A percentile compares a stretch with the other conserved stretches of the same genome.
phyloP scores from a whole-genome alignment of 2,329 filamentous ascomycete species.

The Fusarium duplospermum region DNA sequence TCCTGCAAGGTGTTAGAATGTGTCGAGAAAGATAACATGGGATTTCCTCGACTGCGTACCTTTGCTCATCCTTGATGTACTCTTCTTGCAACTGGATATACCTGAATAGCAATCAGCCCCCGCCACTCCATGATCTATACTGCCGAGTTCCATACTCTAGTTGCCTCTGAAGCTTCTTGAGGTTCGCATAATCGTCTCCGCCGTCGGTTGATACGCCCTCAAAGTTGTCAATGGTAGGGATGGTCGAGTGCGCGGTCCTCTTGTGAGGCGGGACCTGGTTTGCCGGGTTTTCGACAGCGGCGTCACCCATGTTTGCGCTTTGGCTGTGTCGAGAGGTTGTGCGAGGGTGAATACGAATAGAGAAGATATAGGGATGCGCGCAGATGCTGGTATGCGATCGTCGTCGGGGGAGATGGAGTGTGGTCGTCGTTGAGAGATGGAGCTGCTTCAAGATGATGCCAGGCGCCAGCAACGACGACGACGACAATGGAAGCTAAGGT shows the following conservation, averaged over 20 bases:
- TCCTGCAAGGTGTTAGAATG: constrained; percentile 64
- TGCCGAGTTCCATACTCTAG: constrained; percentile 74
- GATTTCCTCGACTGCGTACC: constrained; percentile 59
- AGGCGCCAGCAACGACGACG: constrained; percentile 47
- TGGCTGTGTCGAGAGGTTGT: constrained; percentile 1
- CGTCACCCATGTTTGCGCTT: constrained; percentile 79
- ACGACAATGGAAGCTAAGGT: constrained; percentile 42
- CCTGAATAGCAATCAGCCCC: constrained; percentile 55
- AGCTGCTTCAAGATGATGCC: constrained; percentile 43
- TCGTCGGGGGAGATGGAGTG: constrained; percentile 19
- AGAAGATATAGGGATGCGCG: not conserved
- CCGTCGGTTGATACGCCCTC: constrained; percentile 85
- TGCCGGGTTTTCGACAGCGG: constrained; percentile 83
- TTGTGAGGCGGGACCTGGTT: constrained; percentile 81
- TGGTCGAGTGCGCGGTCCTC: constrained; percentile 81
- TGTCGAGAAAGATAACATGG: not conserved
- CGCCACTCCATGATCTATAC: not conserved
- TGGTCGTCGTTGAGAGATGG: constrained; percentile 34
- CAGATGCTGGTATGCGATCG: constrained; percentile 5
- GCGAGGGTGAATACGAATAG: not conserved
- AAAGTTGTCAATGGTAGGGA: constrained; percentile 90
- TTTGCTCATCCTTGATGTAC: constrained; percentile 99
- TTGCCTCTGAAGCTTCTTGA: constrained; percentile 97
- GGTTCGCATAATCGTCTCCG: constrained; percentile 91
- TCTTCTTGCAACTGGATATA: constrained; percentile 99